These are phyloP conservation scores for Lecanicillium sp. DNA, from an alignment of 2,329 filamentous ascomycete species.

Conservation along the genomic window DNA sequence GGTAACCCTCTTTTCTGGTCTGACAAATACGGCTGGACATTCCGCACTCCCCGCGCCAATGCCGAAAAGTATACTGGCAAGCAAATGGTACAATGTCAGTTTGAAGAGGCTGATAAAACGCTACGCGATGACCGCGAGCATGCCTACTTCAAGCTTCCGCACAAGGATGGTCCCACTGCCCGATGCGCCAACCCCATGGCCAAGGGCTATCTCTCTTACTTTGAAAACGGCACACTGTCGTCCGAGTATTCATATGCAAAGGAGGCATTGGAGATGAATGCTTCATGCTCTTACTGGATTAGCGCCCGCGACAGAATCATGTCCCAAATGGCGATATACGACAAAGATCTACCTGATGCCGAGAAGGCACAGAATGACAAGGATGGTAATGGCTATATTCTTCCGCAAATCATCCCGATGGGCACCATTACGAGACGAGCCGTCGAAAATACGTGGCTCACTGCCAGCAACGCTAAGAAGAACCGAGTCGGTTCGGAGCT, in stretches of 20 bases:
- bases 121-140: slow-evolving; percentile 60
- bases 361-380: slow-evolving; percentile 13
- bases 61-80: slow-evolving; percentile 58
- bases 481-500: slow-evolving; percentile 95
- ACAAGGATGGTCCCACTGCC: slow-evolving; percentile 85
- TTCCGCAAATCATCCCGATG: slow-evolving; percentile 97
- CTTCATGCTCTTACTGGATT: slow-evolving; percentile 98
- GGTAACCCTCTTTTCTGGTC: slow-evolving; percentile 89
- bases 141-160: slow-evolving; percentile 85
- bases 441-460: slow-evolving; percentile 97
- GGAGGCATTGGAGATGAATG: slow-evolving; percentile 95
- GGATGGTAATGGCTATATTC: slow-evolving; percentile 60
- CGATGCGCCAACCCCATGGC: slow-evolving; percentile 83
- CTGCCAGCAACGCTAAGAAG: slow-evolving; percentile 91
- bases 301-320: slow-evolving; percentile 87
- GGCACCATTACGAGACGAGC: slow-evolving; percentile 90
- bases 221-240: slow-evolving; percentile 79
- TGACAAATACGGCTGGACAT: slow-evolving; percentile 87
- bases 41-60: slow-evolving; percentile 61
- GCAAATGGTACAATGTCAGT: slow-evolving; percentile 67
- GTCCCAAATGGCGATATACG: slow-evolving; percentile 91
- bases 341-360: slow-evolving; percentile 45
- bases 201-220: slow-evolving; percentile 84
- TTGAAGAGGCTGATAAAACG: slow-evolving; percentile 63
- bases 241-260: slow-evolving; percentile 89